phyloP scores from a whole-genome alignment of 768 basidiomycete genomes.

The Panus rudis region DNA sequence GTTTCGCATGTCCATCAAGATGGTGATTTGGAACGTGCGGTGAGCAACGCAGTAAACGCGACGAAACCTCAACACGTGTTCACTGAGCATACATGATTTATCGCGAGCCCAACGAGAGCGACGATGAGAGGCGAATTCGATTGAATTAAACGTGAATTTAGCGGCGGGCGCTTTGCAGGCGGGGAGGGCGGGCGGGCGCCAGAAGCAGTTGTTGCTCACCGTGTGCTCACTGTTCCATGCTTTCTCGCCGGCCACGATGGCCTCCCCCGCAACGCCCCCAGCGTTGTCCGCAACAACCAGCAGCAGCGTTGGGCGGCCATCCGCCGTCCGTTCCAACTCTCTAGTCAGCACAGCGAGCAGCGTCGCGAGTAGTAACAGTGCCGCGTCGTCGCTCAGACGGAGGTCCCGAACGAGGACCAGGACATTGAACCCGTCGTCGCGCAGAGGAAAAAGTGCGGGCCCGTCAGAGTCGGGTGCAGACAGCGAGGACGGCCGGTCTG shows the following conservation, averaged over 20 bases:
- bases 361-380: too few species aligned
- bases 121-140: too few species aligned
- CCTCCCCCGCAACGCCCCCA: constrained; percentile 16
- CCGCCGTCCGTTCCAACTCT: constrained; percentile 25
- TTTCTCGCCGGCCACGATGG: constrained; percentile 24
- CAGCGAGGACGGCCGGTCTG: constrained; percentile 10
- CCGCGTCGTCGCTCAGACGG: constrained; percentile 20
- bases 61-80: too few species aligned
- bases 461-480: constrained; percentile 4
- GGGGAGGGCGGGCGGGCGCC: too few species aligned
- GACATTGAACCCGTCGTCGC: constrained; percentile 15
- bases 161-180: too few species aligned
- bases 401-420: constrained; percentile 25
- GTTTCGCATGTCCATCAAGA: too few species aligned
- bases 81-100: too few species aligned
- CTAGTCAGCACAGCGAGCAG: constrained; percentile 19
- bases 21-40: too few species aligned
- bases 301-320: constrained; percentile 8
- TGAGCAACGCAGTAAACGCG: too few species aligned
- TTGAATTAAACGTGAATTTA: too few species aligned
- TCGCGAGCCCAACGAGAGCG: too few species aligned
- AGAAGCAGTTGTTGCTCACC: neutral
- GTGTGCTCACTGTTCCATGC: constrained; percentile 15
- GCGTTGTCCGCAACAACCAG: constrained; percentile 7
- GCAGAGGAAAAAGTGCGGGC: constrained; percentile 20